Evolutionary conservation across 2,329 filamentous ascomycete species (phyloP).

Genomic region (Monilinia fructicola): DNA sequence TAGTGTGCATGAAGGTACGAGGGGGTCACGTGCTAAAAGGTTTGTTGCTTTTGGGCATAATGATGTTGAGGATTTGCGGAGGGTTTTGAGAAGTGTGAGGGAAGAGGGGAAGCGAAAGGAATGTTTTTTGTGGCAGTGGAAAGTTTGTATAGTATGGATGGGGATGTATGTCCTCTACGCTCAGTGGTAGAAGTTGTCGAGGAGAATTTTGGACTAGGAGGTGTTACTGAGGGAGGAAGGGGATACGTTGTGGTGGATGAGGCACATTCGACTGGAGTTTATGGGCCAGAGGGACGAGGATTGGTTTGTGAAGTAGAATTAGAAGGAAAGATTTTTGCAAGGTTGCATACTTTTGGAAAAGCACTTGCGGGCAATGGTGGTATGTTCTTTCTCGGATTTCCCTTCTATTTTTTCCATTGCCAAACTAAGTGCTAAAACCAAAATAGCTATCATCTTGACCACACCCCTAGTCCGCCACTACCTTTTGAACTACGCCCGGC

Average conservation of each 20-base stretch:
- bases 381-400: conserved; percentile 32
- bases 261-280: conserved; percentile 53
- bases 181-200: conserved; percentile 43
- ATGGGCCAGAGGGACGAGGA: conserved; percentile 50
- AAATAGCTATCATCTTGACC: conserved; percentile 42
- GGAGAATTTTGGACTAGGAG: conserved; percentile 36
- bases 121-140: conserved; percentile 46
- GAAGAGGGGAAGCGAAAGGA: conserved; percentile 34
- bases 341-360: conserved; percentile 55
- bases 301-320: conserved; percentile 51
- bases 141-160: conserved; percentile 51
- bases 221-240: conserved; percentile 37
- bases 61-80: conserved; percentile 43
- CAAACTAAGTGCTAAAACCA: conserved; percentile 32
- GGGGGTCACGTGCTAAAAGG: conserved; percentile 41
- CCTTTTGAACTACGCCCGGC: conserved; percentile 39
- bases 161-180: conserved; percentile 45
- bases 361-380: conserved; percentile 47
- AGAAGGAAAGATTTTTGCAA: conserved; percentile 50
- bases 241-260: conserved; percentile 57
- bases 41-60: conserved; percentile 59
- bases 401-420: background rate
- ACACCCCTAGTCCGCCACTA: conserved; percentile 30
- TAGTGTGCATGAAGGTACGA: conserved; percentile 54
- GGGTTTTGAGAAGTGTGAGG: conserved; percentile 30